Base-by-base conservation (phyloP, 1,284 basidiomycete species). In the Leccinum subspadiceum region DNA sequence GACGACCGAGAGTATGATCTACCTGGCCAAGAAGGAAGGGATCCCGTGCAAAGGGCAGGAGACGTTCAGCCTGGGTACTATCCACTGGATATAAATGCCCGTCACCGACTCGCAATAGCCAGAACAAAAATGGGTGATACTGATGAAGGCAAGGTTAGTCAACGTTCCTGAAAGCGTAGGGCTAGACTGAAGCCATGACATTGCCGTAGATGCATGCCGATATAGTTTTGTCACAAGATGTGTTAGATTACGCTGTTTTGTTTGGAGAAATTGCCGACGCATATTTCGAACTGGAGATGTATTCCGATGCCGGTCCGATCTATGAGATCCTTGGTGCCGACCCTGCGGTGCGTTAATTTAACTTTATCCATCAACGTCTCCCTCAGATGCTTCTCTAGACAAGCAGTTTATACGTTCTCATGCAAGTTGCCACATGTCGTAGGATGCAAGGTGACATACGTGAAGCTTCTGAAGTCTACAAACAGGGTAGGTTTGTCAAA, bases 251-350 rank as follows among this genome's bases (percentile, higher is more conserved):
- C 66, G 85, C 88, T 0, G 82, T 87, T 1, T 76, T 95, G 2
- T 94, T 93, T 70, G 81, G 79, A 1, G 93, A 96, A 68, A 87
- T 96, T 22, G 94, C 91, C 0, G 91, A 94, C 63, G 90, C 91
- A 0, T 91, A 91, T 70, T 90, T 90, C 70, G 89, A 93, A 53
- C 77, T 82, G 8, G 84, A 86, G 62, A 76, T 90, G 75, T 66
- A 66, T 57, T 61, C 58, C 5, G 60, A 62, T 15, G 66, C 65
- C 2, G 39, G 59, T 44, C 64, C 56, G 8, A 64, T 64, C 3
- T 66, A 68, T 20, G 65, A 68, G 56, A 68, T 48, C 10, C 64
- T 66, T 52, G 65, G 57, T 51, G 50, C 56, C 10, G 65, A 66
- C 41, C 66, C 66, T 20, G 66, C 65, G 60, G 65, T 66, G 39